phyloP scores from a whole-genome alignment of 164 flowering plant species.

The Stephania cephalantha region DNA sequence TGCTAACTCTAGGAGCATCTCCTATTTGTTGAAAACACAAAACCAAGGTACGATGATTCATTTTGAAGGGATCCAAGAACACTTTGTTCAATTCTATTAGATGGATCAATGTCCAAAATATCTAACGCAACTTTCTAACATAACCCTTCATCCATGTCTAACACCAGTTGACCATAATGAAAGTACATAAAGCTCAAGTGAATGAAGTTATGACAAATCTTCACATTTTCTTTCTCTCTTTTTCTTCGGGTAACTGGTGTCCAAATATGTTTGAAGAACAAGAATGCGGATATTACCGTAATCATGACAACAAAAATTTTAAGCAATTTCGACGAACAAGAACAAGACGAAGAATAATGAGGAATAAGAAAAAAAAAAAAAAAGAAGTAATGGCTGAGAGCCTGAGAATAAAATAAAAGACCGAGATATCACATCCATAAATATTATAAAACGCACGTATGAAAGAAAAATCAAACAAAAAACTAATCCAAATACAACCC shows the following conservation, averaged over 20 bases:
- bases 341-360: background rate
- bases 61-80: background rate
- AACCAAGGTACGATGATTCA: background rate
- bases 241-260: too few species aligned
- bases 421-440: background rate
- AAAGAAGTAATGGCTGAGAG: background rate
- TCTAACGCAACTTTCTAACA: background rate
- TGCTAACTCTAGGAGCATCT: too few species aligned
- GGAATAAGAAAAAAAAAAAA: background rate
- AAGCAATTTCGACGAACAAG: background rate
- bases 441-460: background rate
- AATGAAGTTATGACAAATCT: background rate
- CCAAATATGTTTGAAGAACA: background rate
- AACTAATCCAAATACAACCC: background rate
- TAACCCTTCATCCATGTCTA: background rate
- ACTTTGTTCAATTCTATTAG: background rate
- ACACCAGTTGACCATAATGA: background rate
- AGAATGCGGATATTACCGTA: background rate
- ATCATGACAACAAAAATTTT: background rate
- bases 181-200: background rate
- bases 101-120: background rate
- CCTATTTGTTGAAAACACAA: background rate
- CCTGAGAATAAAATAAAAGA: background rate
- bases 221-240: background rate
- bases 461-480: background rate